phyloP scores from a whole-genome alignment of 2,329 filamentous ascomycete species.

The Talaromyces sp. region DNA sequence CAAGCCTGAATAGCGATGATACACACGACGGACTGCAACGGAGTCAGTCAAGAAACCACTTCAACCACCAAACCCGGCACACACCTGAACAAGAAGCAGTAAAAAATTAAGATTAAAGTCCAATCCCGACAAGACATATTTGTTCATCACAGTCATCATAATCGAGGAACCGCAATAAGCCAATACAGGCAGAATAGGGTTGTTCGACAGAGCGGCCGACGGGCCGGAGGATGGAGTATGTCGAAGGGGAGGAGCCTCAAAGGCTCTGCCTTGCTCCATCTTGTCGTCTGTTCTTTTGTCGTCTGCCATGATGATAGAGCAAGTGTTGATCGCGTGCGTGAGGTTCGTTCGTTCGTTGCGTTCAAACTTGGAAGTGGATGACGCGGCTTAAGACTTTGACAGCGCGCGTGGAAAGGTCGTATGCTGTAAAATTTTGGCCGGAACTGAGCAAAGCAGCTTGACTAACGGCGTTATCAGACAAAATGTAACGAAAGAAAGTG shows the following conservation, averaged over 20 bases:
- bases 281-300: conserved; percentile 79
- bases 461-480: no score
- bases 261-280: conserved; percentile 40
- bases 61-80: conserved; percentile 24
- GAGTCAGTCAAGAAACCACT: conserved; percentile 5
- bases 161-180: conserved; percentile 96
- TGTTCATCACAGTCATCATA: conserved; percentile 99
- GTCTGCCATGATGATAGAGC: conserved; percentile 72
- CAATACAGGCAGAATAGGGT: conserved; percentile 73
- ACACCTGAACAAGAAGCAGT: conserved; percentile 86
- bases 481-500: background rate
- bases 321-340: background rate
- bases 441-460: no score
- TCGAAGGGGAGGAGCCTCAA: conserved; percentile 4
- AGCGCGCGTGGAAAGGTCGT: background rate
- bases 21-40: conserved; percentile 75
- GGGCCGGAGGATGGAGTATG: background rate
- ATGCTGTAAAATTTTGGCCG: no score
- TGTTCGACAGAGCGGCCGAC: conserved; percentile 59
- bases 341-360: background rate
- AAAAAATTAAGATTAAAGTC: conserved; percentile 97
- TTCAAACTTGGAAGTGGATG: background rate
- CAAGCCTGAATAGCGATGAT: conserved; percentile 76
- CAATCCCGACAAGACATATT: conserved; percentile 89
- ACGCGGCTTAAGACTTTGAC: conserved; percentile 4